Evolutionary conservation across 345 rosid species (phyloP).

Genomic region (Geranium brycei): DNA sequence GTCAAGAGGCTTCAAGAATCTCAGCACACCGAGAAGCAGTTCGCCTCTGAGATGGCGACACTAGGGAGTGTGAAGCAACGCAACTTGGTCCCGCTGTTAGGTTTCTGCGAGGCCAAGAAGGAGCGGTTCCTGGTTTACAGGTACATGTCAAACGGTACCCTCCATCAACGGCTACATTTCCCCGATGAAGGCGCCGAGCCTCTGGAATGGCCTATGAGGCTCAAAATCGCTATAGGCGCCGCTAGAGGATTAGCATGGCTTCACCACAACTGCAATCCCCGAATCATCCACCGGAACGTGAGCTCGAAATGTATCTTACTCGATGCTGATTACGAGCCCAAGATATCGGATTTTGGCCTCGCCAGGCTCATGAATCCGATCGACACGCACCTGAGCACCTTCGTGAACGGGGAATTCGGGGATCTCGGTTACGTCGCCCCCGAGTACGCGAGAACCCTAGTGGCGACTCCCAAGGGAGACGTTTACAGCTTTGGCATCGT

Average conservation of each 20-base stretch:
- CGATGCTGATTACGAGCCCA: conserved; percentile 69
- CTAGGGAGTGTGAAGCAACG: conserved; percentile 68
- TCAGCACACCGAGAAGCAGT: conserved; percentile 70
- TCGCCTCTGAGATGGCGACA: conserved; percentile 68
- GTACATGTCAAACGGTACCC: conserved; percentile 65
- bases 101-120: conserved; percentile 54
- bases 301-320: conserved; percentile 86
- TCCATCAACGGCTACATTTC: conserved; percentile 44
- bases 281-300: conserved; percentile 82
- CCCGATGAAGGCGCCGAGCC: conserved; percentile 30
- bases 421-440: conserved; percentile 95
- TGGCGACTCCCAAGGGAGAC: conserved; percentile 91
- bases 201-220: conserved; percentile 82
- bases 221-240: conserved; percentile 68
- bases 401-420: conserved; percentile 94
- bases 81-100: conserved; percentile 81
- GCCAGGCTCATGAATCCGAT: conserved; percentile 94
- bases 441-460: conserved; percentile 67
- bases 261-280: conserved; percentile 89
- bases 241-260: conserved; percentile 92
- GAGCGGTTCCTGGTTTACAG: conserved; percentile 73
- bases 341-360: conserved; percentile 88
- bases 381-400: conserved; percentile 88
- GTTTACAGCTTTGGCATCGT: conserved; percentile 93
- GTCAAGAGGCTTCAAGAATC: conserved; percentile 88